Percentiles rank a stretch among this genome's conserved stretches.
phyloP scores from a whole-genome alignment of 148 eudicot species.

The Camellia lanceoleosa region DNA sequence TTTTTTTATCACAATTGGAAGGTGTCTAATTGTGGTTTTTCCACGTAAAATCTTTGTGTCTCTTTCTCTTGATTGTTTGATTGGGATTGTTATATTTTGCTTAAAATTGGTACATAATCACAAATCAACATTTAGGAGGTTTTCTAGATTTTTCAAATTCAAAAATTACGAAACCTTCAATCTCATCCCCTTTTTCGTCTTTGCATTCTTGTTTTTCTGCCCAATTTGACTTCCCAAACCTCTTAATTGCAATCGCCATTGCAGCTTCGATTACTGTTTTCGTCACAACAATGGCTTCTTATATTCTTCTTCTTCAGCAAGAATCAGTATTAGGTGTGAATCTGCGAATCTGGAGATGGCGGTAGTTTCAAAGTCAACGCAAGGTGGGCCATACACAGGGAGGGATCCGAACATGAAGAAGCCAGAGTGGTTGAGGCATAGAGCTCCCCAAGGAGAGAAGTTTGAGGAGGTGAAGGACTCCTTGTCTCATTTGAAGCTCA shows the following conservation, averaged over 20 bases:
- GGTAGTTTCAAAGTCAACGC: slow-evolving; percentile 5
- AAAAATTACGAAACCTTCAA: slow-evolving; percentile 7
- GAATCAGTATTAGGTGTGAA: slow-evolving; percentile 1
- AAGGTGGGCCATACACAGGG: slow-evolving; percentile 57
- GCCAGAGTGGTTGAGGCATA: slow-evolving; percentile 86
- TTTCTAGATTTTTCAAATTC: no score
- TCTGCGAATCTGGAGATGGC: not conserved
- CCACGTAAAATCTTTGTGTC: no score
- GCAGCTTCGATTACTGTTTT: not conserved
- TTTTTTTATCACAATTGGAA: no score
- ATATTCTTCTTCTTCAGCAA: not conserved
- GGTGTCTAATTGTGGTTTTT: no score
- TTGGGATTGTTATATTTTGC: no score
- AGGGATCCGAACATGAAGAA: slow-evolving; percentile 83
- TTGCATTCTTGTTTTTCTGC: not conserved
- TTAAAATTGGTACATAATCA: no score
- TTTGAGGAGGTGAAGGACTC: slow-evolving; percentile 73
- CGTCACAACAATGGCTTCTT: no score
- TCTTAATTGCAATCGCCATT: not conserved
- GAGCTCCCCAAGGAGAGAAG: slow-evolving; percentile 75
- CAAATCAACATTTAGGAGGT: no score
- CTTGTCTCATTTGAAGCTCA: slow-evolving; percentile 62
- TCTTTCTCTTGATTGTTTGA: no score
- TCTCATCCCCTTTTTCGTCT: no score
- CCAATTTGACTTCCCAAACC: not conserved